phyloP scores from a whole-genome alignment of 805 yeast genomes.

The Lipomyces yamanashiensis region DNA sequence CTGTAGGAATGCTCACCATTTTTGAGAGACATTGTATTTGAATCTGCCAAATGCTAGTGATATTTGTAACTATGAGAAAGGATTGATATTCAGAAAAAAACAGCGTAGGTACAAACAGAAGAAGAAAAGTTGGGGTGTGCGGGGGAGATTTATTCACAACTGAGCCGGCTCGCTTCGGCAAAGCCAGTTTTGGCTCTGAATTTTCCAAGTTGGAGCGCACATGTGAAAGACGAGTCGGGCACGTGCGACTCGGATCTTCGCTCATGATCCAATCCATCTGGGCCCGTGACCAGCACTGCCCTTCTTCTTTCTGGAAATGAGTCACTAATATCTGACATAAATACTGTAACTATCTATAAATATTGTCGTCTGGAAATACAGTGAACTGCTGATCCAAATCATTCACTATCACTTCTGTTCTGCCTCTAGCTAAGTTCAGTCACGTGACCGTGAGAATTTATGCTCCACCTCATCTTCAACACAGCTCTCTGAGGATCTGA shows the following conservation, averaged over 20 bases:
- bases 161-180: slow-evolving; percentile 3
- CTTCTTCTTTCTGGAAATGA: no score
- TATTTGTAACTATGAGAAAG: background rate
- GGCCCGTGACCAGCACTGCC: no score
- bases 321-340: no score
- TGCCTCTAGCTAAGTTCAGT: no score
- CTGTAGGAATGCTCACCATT: slow-evolving; percentile 12
- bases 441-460: no score
- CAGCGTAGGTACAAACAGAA: background rate
- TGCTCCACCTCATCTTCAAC: no score
- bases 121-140: background rate
- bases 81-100: background rate
- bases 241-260: slow-evolving; percentile 2
- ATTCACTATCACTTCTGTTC: no score
- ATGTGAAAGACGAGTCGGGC: slow-evolving; percentile 13
- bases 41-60: background rate
- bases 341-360: no score
- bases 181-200: background rate
- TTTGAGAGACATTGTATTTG: slow-evolving; percentile 23
- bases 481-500: no score
- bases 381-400: no score
- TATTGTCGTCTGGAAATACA: no score
- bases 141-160: background rate
- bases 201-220: background rate
- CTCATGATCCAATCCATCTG: background rate